Evolutionary conservation across 257 asterid species (phyloP).

Genomic region (Solanum chilense): DNA sequence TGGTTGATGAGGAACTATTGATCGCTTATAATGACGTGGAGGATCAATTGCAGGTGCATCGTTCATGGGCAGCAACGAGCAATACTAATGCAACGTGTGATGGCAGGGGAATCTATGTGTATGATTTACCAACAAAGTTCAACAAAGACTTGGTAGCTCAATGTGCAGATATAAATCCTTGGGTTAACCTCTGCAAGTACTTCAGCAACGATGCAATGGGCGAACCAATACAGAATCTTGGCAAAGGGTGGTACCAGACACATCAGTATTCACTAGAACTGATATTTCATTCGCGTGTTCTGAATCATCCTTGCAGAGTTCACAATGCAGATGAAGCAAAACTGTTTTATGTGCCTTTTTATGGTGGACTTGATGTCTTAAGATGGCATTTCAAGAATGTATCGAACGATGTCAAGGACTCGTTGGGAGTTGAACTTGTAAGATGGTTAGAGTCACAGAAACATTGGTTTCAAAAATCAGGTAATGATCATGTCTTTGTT

Average conservation of each 20-base stretch:
- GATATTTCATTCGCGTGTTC: conserved; percentile 40
- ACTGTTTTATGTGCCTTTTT: conserved; percentile 60
- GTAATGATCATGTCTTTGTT: conserved; percentile 61
- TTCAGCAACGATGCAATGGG: conserved; percentile 45
- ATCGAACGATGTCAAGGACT: conserved; percentile 36
- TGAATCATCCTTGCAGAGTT: conserved; percentile 64
- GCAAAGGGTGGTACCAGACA: conserved; percentile 47
- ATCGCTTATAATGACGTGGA: conserved; percentile 25
- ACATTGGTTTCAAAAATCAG: conserved; percentile 40
- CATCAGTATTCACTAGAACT: conserved; percentile 69
- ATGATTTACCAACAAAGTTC: conserved; percentile 59
- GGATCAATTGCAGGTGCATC: conserved; percentile 32
- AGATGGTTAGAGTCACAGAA: conserved; percentile 49
- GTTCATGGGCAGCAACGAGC: conserved; percentile 36
- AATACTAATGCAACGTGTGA: conserved; percentile 17
- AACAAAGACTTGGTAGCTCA: conserved; percentile 44
- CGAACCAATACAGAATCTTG: conserved; percentile 31
- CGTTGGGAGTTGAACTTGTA: conserved; percentile 26
- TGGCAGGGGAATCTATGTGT: conserved; percentile 46
- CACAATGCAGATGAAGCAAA: conserved; percentile 28
- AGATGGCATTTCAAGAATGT: conserved; percentile 77
- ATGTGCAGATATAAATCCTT: conserved; percentile 44
- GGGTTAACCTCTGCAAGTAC: conserved; percentile 39
- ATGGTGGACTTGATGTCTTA: conserved; percentile 58
- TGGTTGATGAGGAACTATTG: conserved; percentile 9